Percentiles rank a stretch among this genome's conserved stretches.
phyloP scores from a whole-genome alignment of 192 early-diverging fungal genomes.

The Lobosporangium transversale region DNA sequence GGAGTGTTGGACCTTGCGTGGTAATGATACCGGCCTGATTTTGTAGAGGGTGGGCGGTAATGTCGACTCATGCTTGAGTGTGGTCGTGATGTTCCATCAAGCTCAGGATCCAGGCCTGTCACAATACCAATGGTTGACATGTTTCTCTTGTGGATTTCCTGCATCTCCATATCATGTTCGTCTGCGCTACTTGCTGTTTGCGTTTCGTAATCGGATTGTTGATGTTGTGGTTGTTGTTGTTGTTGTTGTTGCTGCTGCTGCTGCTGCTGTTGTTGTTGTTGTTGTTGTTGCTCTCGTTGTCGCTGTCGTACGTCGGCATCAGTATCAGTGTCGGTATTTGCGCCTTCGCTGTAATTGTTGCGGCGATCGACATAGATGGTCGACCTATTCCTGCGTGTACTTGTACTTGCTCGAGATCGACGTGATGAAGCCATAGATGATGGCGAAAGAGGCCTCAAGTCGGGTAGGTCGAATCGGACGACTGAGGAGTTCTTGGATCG shows the following conservation, averaged over 20 bases:
- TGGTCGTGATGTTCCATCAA: conserved; percentile 13
- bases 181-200: no score
- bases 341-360: no score
- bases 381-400: no score
- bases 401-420: background rate
- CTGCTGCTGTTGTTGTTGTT: no score
- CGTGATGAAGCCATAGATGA: conserved; percentile 10
- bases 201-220: no score
- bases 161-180: conserved; percentile 20
- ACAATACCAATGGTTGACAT: conserved; percentile 30
- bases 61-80: conserved; percentile 35
- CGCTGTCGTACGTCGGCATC: no score
- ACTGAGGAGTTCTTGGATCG: conserved; percentile 15
- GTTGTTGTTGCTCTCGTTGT: no score
- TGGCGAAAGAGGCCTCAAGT: conserved; percentile 6
- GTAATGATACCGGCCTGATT: conserved; percentile 30
- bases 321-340: no score
- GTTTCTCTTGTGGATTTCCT: conserved; percentile 17
- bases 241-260: no score
- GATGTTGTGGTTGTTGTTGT: no score
- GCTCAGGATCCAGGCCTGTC: conserved; percentile 24
- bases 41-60: background rate
- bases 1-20: conserved; percentile 11
- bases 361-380: no score
- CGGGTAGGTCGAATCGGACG: conserved; percentile 14